These are phyloP conservation scores for Penicillium nordicum DNA, from an alignment of 2,329 filamentous ascomycete genomes.

Conservation along the genomic window DNA sequence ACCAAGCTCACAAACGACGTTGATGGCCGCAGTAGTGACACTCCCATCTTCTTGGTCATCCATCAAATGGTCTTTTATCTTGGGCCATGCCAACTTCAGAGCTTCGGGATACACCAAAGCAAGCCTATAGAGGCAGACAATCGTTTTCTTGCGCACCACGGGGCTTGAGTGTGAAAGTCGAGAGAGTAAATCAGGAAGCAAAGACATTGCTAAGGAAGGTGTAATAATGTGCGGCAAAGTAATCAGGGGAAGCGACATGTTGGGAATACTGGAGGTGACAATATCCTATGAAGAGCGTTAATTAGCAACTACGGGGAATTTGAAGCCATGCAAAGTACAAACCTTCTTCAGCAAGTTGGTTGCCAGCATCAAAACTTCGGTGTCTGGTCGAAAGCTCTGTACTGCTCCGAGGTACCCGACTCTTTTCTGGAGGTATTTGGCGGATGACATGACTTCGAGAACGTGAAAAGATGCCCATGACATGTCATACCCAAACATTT, in stretches of 20 bases:
- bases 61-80: constrained; percentile 90
- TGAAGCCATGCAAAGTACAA: neutral
- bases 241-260: constrained; percentile 79
- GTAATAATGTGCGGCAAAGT: constrained; percentile 95
- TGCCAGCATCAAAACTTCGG: constrained; percentile 94
- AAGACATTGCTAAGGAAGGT: constrained; percentile 83
- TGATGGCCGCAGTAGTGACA: constrained; percentile 92
- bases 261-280: constrained; percentile 68
- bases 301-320: constrained; percentile 13
- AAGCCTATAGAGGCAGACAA: constrained; percentile 88
- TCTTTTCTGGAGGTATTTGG: constrained; percentile 91
- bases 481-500: constrained; percentile 99
- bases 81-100: constrained; percentile 87
- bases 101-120: constrained; percentile 97
- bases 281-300: constrained; percentile 35
- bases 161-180: constrained; percentile 82
- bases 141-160: constrained; percentile 87
- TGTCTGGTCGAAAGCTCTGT: constrained; percentile 92
- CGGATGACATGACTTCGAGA: constrained; percentile 95
- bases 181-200: constrained; percentile 80
- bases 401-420: constrained; percentile 93
- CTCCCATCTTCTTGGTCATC: constrained; percentile 86
- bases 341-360: constrained; percentile 96
- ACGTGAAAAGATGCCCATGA: constrained; percentile 99
- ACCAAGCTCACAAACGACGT: constrained; percentile 92